A percentile compares a stretch with the other conserved stretches of the same genome.
phyloP scores from a whole-genome alignment of 2,329 filamentous ascomycete species.

The Tolypocladium endophyticum region DNA sequence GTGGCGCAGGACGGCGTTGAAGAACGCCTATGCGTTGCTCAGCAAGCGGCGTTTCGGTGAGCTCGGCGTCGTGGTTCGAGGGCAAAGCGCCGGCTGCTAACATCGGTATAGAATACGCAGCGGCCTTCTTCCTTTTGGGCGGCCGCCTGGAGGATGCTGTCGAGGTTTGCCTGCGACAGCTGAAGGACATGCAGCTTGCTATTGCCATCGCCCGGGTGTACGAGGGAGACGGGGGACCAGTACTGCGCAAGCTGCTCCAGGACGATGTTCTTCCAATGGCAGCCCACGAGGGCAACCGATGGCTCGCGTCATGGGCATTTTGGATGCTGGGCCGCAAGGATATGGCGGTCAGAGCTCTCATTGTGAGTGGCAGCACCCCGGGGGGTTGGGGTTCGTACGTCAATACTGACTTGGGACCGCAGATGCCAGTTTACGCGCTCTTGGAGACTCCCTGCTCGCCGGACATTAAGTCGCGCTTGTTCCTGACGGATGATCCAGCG shows the following conservation, averaged over 20 bases:
- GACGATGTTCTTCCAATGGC: constrained; percentile 72
- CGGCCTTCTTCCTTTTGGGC: constrained; percentile 88
- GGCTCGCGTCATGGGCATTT: constrained; percentile 92
- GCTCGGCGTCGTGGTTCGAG: not conserved
- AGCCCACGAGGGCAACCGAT: constrained; percentile 73
- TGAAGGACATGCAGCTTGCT: constrained; percentile 82
- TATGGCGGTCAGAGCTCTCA: constrained; percentile 73
- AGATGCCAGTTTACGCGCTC: constrained; percentile 71
- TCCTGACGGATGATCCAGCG: constrained; percentile 83
- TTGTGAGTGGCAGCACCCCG: constrained; percentile 42
- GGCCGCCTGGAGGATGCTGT: constrained; percentile 78
- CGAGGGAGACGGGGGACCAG: constrained; percentile 69
- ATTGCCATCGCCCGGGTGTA: constrained; percentile 82
- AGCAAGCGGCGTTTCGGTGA: constrained; percentile 78
- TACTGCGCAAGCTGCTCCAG: constrained; percentile 63
- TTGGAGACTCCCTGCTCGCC: constrained; percentile 58
- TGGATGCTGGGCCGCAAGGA: constrained; percentile 79
- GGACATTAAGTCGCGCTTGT: constrained; percentile 64
- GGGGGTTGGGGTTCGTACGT: too few relatives aligned
- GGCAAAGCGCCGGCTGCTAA: not conserved
- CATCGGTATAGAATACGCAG: constrained; percentile 63
- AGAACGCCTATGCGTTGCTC: constrained; percentile 92
- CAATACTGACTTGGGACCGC: constrained; percentile 1
- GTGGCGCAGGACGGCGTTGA: constrained; percentile 82
- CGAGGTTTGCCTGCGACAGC: constrained; percentile 74